Conservation (phyloP, 495 filamentous ascomycete genomes). For the Talaromyces liani region DNA sequence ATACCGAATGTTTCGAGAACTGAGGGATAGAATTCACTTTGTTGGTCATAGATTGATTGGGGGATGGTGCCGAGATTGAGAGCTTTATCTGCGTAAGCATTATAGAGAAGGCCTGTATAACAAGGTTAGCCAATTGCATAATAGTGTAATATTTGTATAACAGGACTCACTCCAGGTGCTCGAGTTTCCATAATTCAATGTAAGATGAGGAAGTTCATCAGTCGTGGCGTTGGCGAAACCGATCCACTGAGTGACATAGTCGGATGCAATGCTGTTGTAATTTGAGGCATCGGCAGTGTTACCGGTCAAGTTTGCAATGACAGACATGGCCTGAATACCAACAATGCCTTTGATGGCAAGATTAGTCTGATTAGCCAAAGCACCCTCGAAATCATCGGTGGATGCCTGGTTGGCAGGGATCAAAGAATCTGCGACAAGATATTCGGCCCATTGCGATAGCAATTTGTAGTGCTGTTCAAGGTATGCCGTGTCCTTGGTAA, state of each 20-base stretch:
- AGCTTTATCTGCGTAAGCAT: conserved; percentile 38
- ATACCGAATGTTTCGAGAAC: conserved; percentile 37
- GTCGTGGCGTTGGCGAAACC: conserved; percentile 27
- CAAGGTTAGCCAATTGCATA: conserved; percentile 14
- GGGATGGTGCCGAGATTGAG: conserved; percentile 37
- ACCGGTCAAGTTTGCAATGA: conserved; percentile 15
- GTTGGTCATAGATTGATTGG: conserved; percentile 27
- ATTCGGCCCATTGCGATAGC: conserved; percentile 42
- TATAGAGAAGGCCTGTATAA: conserved; percentile 35
- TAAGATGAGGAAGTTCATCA: conserved; percentile 35
- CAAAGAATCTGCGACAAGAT: conserved; percentile 41
- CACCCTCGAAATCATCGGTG: conserved; percentile 47
- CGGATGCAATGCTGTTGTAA: conserved; percentile 33
- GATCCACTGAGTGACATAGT: conserved; percentile 34
- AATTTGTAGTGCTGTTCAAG: conserved; percentile 23
- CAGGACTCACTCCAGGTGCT: conserved; percentile 16
- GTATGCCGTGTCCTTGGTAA: conserved; percentile 35
- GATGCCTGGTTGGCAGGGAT: conserved; percentile 43
- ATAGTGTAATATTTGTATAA: neutral
- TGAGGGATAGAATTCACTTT: conserved; percentile 29
- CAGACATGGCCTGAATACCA: conserved; percentile 37
- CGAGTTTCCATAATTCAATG: conserved; percentile 28
- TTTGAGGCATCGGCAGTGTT: conserved; percentile 25
- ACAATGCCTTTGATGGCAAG: conserved; percentile 52
- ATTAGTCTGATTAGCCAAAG: conserved; percentile 46